Percentiles rank a stretch among this genome's conserved stretches.
Conservation (phyloP, 148 eudicot genomes). For the Rhododendron ovatum region DNA sequence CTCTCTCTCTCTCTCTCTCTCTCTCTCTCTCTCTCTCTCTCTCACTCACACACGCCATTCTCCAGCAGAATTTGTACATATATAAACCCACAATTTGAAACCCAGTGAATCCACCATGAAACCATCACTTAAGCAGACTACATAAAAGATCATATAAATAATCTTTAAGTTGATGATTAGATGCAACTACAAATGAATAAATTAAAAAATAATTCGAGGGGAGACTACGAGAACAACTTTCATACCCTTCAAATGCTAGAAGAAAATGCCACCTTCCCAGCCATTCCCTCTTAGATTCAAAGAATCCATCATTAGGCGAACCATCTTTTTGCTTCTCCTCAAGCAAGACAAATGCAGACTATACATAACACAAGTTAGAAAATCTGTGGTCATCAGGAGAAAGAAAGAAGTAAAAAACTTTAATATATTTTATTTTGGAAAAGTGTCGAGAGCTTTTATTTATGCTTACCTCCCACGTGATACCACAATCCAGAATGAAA, state of each 20-base stretch:
- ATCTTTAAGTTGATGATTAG: not conserved
- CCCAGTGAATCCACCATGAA: not conserved
- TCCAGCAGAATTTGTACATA: not conserved
- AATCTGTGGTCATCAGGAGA: not conserved
- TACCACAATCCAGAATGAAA: slow-evolving; percentile 83
- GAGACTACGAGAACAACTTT: not conserved
- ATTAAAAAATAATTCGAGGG: not conserved
- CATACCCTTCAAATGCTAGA: slow-evolving; percentile 87
- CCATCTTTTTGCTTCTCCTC: slow-evolving; percentile 80
- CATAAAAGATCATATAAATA: not conserved
- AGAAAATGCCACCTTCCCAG: slow-evolving; percentile 81
- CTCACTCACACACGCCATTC: too few species aligned
- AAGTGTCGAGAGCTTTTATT: not conserved
- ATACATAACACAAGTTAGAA: slow-evolving; percentile 18
- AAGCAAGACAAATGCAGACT: slow-evolving; percentile 79
- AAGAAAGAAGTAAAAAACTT: not conserved
- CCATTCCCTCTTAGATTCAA: slow-evolving; percentile 94
- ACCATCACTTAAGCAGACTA: not conserved
- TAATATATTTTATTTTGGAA: not conserved
- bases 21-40: too few species aligned
- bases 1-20: too few species aligned
- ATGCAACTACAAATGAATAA: not conserved
- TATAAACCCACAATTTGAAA: not conserved
- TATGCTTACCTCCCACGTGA: slow-evolving; percentile 71
- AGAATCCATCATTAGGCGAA: slow-evolving; percentile 68